Evolutionary conservation across 2,329 filamentous ascomycete species (phyloP).

Genomic region (Fusarium chaquense): DNA sequence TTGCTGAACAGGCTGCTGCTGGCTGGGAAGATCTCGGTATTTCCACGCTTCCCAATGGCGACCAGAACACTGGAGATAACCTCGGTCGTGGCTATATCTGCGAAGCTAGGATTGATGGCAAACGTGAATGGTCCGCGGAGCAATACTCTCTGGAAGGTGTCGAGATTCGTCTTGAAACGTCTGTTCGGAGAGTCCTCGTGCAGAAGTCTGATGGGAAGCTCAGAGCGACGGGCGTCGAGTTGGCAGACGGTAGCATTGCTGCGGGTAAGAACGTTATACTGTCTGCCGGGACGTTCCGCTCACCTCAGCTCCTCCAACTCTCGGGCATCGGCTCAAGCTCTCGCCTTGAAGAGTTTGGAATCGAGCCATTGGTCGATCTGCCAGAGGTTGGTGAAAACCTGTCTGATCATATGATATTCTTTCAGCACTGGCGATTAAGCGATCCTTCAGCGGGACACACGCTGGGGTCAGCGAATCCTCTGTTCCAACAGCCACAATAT

Average conservation of each 20-base stretch:
- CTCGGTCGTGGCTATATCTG: conserved; percentile 51
- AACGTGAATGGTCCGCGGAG: conserved; percentile 41
- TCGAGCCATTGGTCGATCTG: conserved; percentile 54
- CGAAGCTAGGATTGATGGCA: conserved; percentile 45
- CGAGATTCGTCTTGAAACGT: conserved; percentile 43
- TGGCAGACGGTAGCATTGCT: conserved; percentile 45
- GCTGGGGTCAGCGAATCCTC: conserved; percentile 51
- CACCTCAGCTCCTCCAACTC: conserved; percentile 61
- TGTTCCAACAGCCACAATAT: conserved; percentile 54
- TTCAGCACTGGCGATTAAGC: conserved; percentile 50
- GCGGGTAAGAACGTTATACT: conserved; percentile 57
- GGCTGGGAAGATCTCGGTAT: conserved; percentile 59
- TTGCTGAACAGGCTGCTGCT: conserved; percentile 51
- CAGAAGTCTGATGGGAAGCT: conserved; percentile 6
- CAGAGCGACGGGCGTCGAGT: conserved; percentile 47
- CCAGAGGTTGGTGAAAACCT: conserved; percentile 64
- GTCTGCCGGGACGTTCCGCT: conserved; percentile 61
- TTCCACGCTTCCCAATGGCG: conserved; percentile 40
- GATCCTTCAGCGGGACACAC: conserved; percentile 51
- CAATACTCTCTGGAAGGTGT: conserved; percentile 46
- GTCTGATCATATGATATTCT: conserved; percentile 46
- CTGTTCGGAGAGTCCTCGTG: conserved; percentile 41
- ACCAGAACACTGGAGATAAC: conserved; percentile 49
- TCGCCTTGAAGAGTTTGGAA: conserved; percentile 56
- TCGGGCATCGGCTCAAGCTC: conserved; percentile 59